Percentiles rank a stretch among this genome's conserved stretches.
Conservation (phyloP, 75 land plant genomes). For the Pinus tabuliformis region DNA sequence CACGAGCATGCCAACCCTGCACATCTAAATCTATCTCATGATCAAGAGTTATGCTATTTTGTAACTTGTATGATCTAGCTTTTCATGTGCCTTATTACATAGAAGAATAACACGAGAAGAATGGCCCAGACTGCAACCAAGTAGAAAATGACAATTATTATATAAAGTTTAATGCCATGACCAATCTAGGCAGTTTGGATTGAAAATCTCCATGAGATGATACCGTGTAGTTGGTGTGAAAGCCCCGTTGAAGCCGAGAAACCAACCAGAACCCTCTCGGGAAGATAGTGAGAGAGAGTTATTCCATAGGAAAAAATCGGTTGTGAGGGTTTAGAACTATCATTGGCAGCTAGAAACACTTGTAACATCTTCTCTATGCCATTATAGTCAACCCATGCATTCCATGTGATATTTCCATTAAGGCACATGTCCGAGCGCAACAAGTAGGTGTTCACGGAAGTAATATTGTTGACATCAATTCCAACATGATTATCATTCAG, state of each 20-base stretch:
- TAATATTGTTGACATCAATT: conserved; percentile 32
- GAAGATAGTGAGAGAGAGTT: conserved; percentile 8
- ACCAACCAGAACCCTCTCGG: conserved; percentile 23
- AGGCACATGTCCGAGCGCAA: background rate
- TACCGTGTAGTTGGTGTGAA: conserved; percentile 24
- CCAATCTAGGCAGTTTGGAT: background rate
- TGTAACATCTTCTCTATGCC: background rate
- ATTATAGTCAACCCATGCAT: conserved; percentile 27
- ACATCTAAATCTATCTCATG: background rate
- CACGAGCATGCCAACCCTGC: conserved; percentile 12
- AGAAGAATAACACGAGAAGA: no score
- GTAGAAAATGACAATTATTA: background rate
- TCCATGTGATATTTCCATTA: conserved; percentile 14
- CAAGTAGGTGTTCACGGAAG: conserved; percentile 10
- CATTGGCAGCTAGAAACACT: conserved; percentile 1
- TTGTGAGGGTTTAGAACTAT: background rate
- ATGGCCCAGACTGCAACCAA: background rate
- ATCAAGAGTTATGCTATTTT: background rate
- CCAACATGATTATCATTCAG: conserved; percentile 34
- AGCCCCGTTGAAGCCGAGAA: conserved; percentile 39
- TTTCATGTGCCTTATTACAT: background rate
- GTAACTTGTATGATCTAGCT: background rate
- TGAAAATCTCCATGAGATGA: background rate
- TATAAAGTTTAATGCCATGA: background rate
- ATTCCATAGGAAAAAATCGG: conserved; percentile 1